Evolutionary conservation across 495 filamentous ascomycete species (phyloP), one percentile per base, ranked within the genome.

Genomic region (Tetracladium marchalianum): DNA sequence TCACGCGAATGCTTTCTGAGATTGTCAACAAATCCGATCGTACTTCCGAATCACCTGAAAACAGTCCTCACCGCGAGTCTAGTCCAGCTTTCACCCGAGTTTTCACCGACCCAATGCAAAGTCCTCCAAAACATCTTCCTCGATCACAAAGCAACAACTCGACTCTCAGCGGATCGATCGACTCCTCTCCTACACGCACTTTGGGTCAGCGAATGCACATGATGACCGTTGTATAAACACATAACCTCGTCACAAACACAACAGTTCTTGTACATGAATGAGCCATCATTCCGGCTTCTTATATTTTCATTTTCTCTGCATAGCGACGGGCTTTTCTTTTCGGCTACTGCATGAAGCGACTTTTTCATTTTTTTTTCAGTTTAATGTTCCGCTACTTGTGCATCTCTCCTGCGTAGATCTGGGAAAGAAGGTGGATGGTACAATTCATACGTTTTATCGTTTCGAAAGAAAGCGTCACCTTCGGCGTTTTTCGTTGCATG

Each of bases 21-120:
- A 69, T 85, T 11, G 77, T 92, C 51, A 84, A 87, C 43, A 80
- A 81, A 56, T 86, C 84, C 35, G 88, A 94, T 57, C 80, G 82
- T 35, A 71, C 81, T 13, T 68, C 82, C 13, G 70, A 80, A 34
- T 85, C 72, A 50, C 77, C 84, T 31, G 73, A 61, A 45, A 62
- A 58, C 18, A 78, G 62, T 38, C 76, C 67, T 18, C 63, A 67
- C 46, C 67, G 67, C 47, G 68, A 76, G 48, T 73, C 75, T 1
- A 78, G 75, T 51, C 76, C 76, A 17, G 76, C 77, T 5, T 80
- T 82, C 51, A 80, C 74, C 17, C 66, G 74, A 35, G 77, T 82
- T 46, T 83, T 83, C 52, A 69, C 71, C n/a, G 74, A 77, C 32
- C 76, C 76, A 15, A 56, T 63, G 11, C 68, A 63, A 43, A 66